These are phyloP conservation scores for Macrolepiota dolichaula DNA, from an alignment of 768 basidiomycete species.

Conservation along the genomic window DNA sequence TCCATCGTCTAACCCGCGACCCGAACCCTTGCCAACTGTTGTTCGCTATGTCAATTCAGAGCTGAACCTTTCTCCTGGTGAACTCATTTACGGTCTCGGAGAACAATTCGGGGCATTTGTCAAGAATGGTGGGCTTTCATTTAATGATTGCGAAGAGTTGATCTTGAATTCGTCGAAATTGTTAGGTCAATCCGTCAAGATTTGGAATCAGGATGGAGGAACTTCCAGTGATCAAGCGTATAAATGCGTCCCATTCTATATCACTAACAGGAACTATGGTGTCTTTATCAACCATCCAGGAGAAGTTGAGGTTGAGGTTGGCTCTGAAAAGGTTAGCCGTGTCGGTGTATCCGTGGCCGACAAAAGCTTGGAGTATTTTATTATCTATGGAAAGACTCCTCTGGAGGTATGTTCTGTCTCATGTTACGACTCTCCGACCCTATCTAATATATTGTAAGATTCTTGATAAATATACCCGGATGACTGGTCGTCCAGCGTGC, in stretches of 20 bases:
- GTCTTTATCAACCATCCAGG: constrained; percentile 76
- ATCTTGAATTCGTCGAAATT: constrained; percentile 7
- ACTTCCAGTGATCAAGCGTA: constrained; percentile 68
- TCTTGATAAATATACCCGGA: constrained; percentile 55
- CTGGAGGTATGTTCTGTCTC: constrained; percentile 44
- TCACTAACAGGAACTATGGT: constrained; percentile 69
- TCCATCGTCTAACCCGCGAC: constrained; percentile 54
- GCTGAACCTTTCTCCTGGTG: constrained; percentile 65
- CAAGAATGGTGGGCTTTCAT: constrained; percentile 58
- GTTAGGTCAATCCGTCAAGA: constrained; percentile 51
- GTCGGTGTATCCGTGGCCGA: constrained; percentile 65
- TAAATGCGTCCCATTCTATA: constrained; percentile 67
- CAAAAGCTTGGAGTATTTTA: constrained; percentile 62
- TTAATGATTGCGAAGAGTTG: constrained; percentile 8
- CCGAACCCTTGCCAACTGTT: constrained; percentile 34
- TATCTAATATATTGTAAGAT: constrained; percentile 32
- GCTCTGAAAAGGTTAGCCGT: constrained; percentile 61
- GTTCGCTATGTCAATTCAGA: constrained; percentile 53
- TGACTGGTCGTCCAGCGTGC: constrained; percentile 62
- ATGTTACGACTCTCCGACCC: background rate
- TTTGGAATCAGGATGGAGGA: constrained; percentile 78
- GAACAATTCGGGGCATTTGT: constrained; percentile 75
- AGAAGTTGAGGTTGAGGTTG: constrained; percentile 73
- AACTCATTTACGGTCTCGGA: constrained; percentile 71
- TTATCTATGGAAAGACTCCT: constrained; percentile 68